Evolutionary conservation across 768 basidiomycete genomes (phyloP), one percentile per base, ranked within the genome.

Genomic region (Mycena belliarum): DNA sequence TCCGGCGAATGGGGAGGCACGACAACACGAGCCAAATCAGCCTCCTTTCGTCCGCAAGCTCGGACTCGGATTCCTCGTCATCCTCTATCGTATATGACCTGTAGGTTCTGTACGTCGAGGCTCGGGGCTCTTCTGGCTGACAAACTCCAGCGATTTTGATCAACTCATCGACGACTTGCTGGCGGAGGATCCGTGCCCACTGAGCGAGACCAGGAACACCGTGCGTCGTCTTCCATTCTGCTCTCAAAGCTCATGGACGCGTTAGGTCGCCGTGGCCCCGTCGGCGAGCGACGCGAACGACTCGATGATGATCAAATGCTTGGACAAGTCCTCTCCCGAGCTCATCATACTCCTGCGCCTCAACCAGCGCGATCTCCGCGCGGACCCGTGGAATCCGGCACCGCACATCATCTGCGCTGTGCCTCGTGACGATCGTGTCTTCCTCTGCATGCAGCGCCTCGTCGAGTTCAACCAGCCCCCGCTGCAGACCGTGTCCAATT

Each of bases 361-460:
- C 52, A 82, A 83, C 56, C 70, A 75, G 16, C 69, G 71, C 20
- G 76, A 78, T 37, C 64, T 72, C 7, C 76, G 82, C 14, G 63
- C 69, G 44, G 82, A 84, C 63, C 82, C 82, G 0, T 83, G 82
- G 82, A 84, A 84, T 60, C 76, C 81, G 6, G 69, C 74, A 10
- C 82, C 81, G 5, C 79, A 78, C 42, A 69, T 84, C 10, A 64
- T 80, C 15, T 70, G 73, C 55, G 75, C 75, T 1, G 74, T 81
- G 0, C 74, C 80, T 55, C 74, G 77, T 26, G 75, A 68, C n/a
- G 72, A 75, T 15, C 63, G 69, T 24, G 72, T 76, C 4, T 79
- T 76, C 48, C 63, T 82, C 7, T 79, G 76, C 63, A 68, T 82
- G 65, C 77, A 79, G 52, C 73, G 75, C 20, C 75, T 82, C 25